These are phyloP conservation scores for Mariannaea elegans DNA, from an alignment of 2,329 filamentous ascomycete species.

Conservation along the genomic window DNA sequence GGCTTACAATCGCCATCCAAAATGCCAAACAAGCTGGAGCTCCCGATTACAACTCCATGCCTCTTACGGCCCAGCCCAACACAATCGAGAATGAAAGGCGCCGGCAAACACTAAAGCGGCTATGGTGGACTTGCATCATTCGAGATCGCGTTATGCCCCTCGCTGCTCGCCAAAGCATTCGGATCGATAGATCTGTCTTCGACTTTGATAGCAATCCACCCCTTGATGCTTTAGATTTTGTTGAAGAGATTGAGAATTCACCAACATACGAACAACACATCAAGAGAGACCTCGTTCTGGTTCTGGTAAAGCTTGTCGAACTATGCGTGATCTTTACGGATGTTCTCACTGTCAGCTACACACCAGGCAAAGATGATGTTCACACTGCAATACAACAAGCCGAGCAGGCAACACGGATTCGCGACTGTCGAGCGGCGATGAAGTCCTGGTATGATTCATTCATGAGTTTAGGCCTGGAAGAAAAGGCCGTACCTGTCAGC, in stretches of 20 bases:
- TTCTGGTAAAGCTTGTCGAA: constrained; percentile 8
- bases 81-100: constrained; percentile 6
- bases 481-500: background rate
- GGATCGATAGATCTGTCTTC: constrained; percentile 4
- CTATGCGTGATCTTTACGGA: constrained; percentile 14
- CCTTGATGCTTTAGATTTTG: constrained; percentile 7
- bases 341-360: constrained; percentile 1
- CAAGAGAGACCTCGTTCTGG: background rate
- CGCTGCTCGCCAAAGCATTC: background rate
- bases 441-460: constrained; percentile 5
- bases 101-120: constrained; percentile 2
- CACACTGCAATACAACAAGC: constrained; percentile 5
- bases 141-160: constrained; percentile 15
- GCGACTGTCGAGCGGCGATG: constrained; percentile 1
- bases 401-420: constrained; percentile 9
- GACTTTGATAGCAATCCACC: constrained; percentile 4
- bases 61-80: background rate
- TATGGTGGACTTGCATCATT: constrained; percentile 23
- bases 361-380: background rate
- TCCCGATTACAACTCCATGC: background rate
- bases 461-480: background rate
- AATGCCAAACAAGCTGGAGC: constrained; percentile 10
- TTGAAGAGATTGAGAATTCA: constrained; percentile 4
- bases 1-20: constrained; percentile 13
- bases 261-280: background rate